phyloP scores from a whole-genome alignment of 768 basidiomycete genomes.

The Boletus sensibilis region DNA sequence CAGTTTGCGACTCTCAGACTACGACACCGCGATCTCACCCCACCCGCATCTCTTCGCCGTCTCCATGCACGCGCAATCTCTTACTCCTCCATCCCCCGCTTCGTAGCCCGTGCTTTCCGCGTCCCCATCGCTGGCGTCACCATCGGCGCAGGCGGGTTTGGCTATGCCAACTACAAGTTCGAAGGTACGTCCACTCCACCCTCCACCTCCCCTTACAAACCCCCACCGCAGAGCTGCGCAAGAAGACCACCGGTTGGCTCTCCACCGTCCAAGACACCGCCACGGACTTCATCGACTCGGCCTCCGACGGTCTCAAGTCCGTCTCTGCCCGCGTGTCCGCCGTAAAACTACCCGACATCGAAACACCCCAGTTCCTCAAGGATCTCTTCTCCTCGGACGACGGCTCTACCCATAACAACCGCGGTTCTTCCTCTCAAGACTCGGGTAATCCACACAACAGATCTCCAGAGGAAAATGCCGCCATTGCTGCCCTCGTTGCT shows the following conservation, averaged over 20 bases:
- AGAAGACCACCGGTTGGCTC: slow-evolving; percentile 66
- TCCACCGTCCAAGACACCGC: slow-evolving; percentile 62
- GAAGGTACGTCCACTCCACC: slow-evolving; percentile 60
- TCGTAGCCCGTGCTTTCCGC: slow-evolving; percentile 82
- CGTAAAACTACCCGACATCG: slow-evolving; percentile 56
- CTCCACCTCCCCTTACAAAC: neutral
- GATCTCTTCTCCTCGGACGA: slow-evolving; percentile 46
- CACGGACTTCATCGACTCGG: slow-evolving; percentile 61
- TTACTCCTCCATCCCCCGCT: slow-evolving; percentile 85
- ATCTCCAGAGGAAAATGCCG: slow-evolving; percentile 54
- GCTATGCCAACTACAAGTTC: slow-evolving; percentile 95
- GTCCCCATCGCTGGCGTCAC: slow-evolving; percentile 88
- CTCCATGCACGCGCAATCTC: slow-evolving; percentile 76
- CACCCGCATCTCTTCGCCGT: slow-evolving; percentile 50
- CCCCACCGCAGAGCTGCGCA: slow-evolving; percentile 59
- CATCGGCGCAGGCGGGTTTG: slow-evolving; percentile 85
- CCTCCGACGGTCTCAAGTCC: slow-evolving; percentile 64
- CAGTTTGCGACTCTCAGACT: neutral
- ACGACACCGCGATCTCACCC: slow-evolving; percentile 34
- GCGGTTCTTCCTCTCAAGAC: slow-evolving; percentile 35
- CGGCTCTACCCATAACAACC: slow-evolving; percentile 32
- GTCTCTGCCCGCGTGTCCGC: slow-evolving; percentile 58
- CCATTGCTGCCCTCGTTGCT: slow-evolving; percentile 72
- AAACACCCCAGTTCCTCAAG: slow-evolving; percentile 67
- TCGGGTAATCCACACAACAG: slow-evolving; percentile 39